Percentiles rank a stretch among this genome's conserved stretches.
phyloP scores from a whole-genome alignment of 2,329 filamentous ascomycete species.

The Dactylonectria estremocensis region DNA sequence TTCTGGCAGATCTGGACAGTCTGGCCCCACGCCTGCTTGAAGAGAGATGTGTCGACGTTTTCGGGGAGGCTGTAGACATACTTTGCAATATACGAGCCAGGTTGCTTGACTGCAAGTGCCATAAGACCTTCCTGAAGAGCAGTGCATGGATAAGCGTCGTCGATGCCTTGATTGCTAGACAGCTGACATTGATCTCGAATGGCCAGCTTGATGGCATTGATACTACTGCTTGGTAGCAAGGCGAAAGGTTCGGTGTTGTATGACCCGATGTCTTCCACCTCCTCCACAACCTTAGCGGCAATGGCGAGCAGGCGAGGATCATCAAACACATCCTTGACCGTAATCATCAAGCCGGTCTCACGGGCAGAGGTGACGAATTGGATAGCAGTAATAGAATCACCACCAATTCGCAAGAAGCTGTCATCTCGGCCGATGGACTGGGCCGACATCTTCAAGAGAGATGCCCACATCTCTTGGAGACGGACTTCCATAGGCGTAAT shows the following conservation, averaged over 20 bases:
- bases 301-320: constrained; percentile 11
- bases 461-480: constrained; percentile 56
- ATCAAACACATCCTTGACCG: constrained; percentile 61
- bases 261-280: background rate
- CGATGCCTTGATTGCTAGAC: constrained; percentile 45
- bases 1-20: background rate
- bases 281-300: constrained; percentile 37
- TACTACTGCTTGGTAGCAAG: background rate
- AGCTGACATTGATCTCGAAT: background rate
- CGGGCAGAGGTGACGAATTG: constrained; percentile 61
- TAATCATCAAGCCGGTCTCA: constrained; percentile 56
- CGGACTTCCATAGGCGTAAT: constrained; percentile 29
- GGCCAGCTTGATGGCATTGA: background rate
- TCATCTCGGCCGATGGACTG: constrained; percentile 58
- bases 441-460: constrained; percentile 51
- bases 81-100: constrained; percentile 18
- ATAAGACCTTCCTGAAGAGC: constrained; percentile 21
- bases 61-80: constrained; percentile 5
- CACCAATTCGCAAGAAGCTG: constrained; percentile 65
- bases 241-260: constrained; percentile 10
- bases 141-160: constrained; percentile 30
- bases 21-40: constrained; percentile 1
- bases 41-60: background rate
- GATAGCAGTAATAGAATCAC: too few species aligned
- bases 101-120: constrained; percentile 17